A percentile compares a stretch with the other conserved stretches of the same genome.
phyloP scores from a whole-genome alignment of 352 stramenopile genomes.

The Pythium phragmitis region DNA sequence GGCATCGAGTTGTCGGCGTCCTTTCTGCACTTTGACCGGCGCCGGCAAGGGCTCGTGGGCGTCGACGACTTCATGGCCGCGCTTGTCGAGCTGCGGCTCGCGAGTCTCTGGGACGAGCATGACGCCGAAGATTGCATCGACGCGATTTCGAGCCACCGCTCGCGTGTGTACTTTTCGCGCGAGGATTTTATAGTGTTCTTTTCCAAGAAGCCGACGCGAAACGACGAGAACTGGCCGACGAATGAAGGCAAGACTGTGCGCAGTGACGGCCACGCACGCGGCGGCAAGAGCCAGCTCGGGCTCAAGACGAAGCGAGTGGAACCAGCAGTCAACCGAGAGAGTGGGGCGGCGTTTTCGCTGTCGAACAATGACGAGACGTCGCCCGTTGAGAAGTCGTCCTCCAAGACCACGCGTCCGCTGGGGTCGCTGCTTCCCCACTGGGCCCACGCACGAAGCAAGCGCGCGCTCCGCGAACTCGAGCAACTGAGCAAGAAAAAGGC shows the following conservation, averaged over 20 bases:
- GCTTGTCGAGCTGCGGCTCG: slow-evolving; percentile 43
- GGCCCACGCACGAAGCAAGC: slow-evolving; percentile 67
- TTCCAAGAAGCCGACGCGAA: neutral
- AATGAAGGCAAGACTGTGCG: neutral
- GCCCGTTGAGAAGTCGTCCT: slow-evolving; percentile 14
- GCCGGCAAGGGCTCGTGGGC: slow-evolving; percentile 42
- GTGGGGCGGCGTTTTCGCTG: slow-evolving; percentile 13
- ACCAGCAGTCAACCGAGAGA: neutral
- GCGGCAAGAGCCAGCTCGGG: neutral
- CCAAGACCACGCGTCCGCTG: slow-evolving; percentile 27
- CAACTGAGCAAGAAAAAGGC: slow-evolving; percentile 20
- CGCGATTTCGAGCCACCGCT: slow-evolving; percentile 35
- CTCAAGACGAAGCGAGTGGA: neutral
- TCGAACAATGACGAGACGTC: slow-evolving; percentile 25
- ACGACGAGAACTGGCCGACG: slow-evolving; percentile 20
- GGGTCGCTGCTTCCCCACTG: slow-evolving; percentile 51
- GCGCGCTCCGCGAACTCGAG: slow-evolving; percentile 60
- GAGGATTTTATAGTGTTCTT: slow-evolving; percentile 62
- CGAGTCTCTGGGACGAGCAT: slow-evolving; percentile 35
- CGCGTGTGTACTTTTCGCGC: slow-evolving; percentile 48
- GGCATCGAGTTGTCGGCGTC: slow-evolving; percentile 50
- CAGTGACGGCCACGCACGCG: neutral
- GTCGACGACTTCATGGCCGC: slow-evolving; percentile 53
- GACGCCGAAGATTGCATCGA: slow-evolving; percentile 51
- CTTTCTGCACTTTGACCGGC: slow-evolving; percentile 60